Conservation (phyloP, 768 basidiomycete genomes). For the Mycena haematopus region DNA sequence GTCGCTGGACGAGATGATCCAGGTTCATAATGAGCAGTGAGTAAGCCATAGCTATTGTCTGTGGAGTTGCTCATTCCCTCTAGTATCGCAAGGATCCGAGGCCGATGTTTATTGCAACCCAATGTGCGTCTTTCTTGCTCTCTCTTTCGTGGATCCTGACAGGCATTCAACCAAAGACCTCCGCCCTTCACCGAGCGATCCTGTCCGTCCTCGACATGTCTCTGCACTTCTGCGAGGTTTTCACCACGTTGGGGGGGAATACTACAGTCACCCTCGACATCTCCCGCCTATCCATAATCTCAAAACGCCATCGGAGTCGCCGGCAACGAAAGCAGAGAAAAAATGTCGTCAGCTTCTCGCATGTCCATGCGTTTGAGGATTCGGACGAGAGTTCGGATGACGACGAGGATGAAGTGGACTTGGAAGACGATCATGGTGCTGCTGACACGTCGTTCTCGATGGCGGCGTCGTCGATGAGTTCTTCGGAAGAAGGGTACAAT, state of each 20-base stretch:
- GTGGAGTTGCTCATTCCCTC: constrained; percentile 4
- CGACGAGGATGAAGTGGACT: constrained; percentile 43
- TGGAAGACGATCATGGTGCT: constrained; percentile 34
- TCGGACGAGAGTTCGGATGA: constrained; percentile 53
- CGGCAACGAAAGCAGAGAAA: constrained; percentile 59
- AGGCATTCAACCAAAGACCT: constrained; percentile 52
- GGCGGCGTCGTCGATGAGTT: constrained; percentile 40
- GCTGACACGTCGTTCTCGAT: constrained; percentile 50
- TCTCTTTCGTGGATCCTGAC: background rate
- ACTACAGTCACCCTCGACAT: constrained; percentile 65
- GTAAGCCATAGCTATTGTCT: constrained; percentile 35
- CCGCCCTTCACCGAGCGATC: constrained; percentile 68
- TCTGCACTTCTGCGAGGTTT: constrained; percentile 70
- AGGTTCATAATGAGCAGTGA: constrained; percentile 72
- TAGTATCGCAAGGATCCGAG: constrained; percentile 67
- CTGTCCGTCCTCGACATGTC: constrained; percentile 76
- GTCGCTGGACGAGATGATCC: constrained; percentile 81
- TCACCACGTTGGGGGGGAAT: constrained; percentile 65
- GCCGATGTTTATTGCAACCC: constrained; percentile 66
- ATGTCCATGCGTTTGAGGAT: constrained; percentile 32
- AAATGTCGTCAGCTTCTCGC: constrained; percentile 69
- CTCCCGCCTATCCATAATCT: constrained; percentile 55
- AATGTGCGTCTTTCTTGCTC: constrained; percentile 48
- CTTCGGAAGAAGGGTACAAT: constrained; percentile 53
- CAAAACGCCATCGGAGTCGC: constrained; percentile 67